phyloP scores from a whole-genome alignment of 495 filamentous ascomycete genomes.

The Penicillium pulvis region DNA sequence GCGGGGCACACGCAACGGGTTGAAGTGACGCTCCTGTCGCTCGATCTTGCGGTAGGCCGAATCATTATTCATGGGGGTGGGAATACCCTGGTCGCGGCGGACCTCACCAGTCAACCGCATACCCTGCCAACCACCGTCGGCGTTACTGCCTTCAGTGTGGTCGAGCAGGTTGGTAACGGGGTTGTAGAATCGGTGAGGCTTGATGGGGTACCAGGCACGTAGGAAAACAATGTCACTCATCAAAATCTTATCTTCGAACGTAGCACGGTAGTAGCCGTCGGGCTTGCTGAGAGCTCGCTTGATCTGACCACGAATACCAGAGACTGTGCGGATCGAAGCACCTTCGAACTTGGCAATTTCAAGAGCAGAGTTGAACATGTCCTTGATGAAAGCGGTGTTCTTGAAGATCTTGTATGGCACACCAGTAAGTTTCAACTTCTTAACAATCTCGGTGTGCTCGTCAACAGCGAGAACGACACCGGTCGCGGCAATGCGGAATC shows the following conservation, averaged over 20 bases:
- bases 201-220: slow-evolving; percentile 93
- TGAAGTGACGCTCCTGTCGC: slow-evolving; percentile 83
- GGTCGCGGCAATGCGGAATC: slow-evolving; percentile 92
- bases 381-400: slow-evolving; percentile 97
- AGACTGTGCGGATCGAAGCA: slow-evolving; percentile 91
- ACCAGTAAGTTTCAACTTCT: slow-evolving; percentile 96
- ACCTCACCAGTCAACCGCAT: slow-evolving; percentile 98
- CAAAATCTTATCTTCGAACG: slow-evolving; percentile 96
- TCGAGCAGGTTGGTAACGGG: slow-evolving; percentile 88
- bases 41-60: slow-evolving; percentile 82
- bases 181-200: slow-evolving; percentile 94
- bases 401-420: slow-evolving; percentile 97
- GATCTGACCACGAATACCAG: slow-evolving; percentile 93
- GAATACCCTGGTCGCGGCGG: slow-evolving; percentile 70
- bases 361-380: slow-evolving; percentile 91
- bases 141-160: slow-evolving; percentile 33
- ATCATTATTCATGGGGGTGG: slow-evolving; percentile 77
- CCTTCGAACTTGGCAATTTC: slow-evolving; percentile 99
- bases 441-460: slow-evolving; percentile 93
- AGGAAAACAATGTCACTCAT: slow-evolving; percentile 97
- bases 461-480: slow-evolving; percentile 92
- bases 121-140: slow-evolving; percentile 65
- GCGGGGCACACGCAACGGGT: slow-evolving; percentile 85
- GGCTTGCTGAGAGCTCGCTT: slow-evolving; percentile 89
- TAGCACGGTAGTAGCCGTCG: slow-evolving; percentile 92